These are phyloP conservation scores for Linnemannia hyalina DNA, from an alignment of 192 early-diverging fungal genomes.

Conservation along the genomic window DNA sequence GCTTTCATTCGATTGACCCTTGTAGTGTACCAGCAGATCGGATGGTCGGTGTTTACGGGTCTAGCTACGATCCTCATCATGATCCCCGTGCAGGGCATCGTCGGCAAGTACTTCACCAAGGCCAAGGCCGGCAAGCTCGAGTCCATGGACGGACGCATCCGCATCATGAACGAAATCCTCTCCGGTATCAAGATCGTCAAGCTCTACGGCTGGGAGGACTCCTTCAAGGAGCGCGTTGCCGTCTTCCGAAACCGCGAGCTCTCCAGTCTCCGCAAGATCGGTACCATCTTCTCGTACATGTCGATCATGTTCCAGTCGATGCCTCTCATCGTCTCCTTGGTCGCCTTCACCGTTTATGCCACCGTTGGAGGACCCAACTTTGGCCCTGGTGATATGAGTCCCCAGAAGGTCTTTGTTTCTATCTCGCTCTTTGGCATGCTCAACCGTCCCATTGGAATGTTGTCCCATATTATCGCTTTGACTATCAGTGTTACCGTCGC, in stretches of 20 bases:
- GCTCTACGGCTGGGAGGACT: constrained; percentile 57
- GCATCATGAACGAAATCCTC: constrained; percentile 56
- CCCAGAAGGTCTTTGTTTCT: constrained; percentile 40
- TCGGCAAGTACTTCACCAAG: constrained; percentile 28
- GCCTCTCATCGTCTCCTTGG: constrained; percentile 35
- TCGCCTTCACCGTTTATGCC: constrained; percentile 42
- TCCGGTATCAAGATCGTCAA: constrained; percentile 63
- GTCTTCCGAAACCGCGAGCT: constrained; percentile 32
- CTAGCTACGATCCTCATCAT: constrained; percentile 29
- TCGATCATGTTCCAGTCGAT: constrained; percentile 48
- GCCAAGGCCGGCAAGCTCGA: constrained; percentile 43
- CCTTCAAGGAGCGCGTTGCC: constrained; percentile 26
- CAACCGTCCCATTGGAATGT: constrained; percentile 50
- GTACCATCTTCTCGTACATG: constrained; percentile 34
- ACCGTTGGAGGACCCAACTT: constrained; percentile 37
- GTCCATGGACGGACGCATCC: constrained; percentile 56
- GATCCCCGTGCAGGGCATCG: constrained; percentile 29
- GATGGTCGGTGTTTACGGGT: constrained; percentile 42
- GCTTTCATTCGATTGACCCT: not conserved
- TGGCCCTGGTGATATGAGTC: constrained; percentile 31
- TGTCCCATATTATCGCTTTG: constrained; percentile 40
- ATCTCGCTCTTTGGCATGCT: constrained; percentile 43
- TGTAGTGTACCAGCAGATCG: constrained; percentile 46
- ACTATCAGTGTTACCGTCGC: constrained; percentile 31
- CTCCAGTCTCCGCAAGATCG: constrained; percentile 14